Evolutionary conservation across 2,329 filamentous ascomycete species (phyloP).

Genomic region (Fusarium zealandicum): DNA sequence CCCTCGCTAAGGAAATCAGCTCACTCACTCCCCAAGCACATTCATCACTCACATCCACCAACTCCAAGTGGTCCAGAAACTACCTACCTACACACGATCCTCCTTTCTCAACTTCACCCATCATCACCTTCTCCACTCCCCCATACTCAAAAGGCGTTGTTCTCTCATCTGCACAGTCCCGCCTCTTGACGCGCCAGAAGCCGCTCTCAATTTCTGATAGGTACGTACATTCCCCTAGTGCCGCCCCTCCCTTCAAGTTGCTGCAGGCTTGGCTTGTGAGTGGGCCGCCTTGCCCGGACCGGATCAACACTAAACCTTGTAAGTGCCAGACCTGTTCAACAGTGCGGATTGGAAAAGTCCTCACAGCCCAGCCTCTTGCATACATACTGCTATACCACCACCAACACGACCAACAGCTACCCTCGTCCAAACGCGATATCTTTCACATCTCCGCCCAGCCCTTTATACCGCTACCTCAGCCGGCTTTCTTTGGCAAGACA

Average conservation of each 20-base stretch:
- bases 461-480: constrained; percentile 16
- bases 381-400: constrained; percentile 27
- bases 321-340: constrained; percentile 44
- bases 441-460: constrained; percentile 13
- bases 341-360: constrained; percentile 54
- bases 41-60: constrained; percentile 1
- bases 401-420: constrained; percentile 33
- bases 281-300: constrained; percentile 44
- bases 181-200: constrained; percentile 17
- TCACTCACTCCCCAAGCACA: background rate
- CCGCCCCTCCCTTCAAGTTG: background rate
- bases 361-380: constrained; percentile 49
- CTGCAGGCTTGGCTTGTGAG: constrained; percentile 38
- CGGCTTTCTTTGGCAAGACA: constrained; percentile 15
- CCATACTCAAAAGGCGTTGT: constrained; percentile 3
- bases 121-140: background rate
- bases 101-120: background rate
- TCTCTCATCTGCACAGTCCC: constrained; percentile 22
- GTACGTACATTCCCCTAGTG: constrained; percentile 31
- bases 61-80: background rate
- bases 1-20: constrained; percentile 1
- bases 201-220: constrained; percentile 16
- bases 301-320: constrained; percentile 53
- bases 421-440: constrained; percentile 33
- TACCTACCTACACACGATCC: background rate